Percentiles rank a stretch among this genome's conserved stretches.
Evolutionary conservation across 768 basidiomycete genomes (phyloP).

Genomic region (Boletus fagicola): DNA sequence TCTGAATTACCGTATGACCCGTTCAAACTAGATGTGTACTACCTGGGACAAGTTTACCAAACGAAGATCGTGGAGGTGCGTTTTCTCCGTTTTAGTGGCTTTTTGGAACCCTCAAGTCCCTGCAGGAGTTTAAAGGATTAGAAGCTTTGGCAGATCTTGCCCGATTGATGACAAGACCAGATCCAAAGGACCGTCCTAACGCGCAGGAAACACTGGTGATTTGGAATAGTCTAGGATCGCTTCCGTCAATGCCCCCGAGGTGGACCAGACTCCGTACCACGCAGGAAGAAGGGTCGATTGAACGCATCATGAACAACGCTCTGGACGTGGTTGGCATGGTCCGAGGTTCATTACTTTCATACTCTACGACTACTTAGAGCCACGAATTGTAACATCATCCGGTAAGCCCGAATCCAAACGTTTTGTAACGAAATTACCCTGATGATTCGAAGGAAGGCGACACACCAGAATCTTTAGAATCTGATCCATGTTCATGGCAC

Average conservation of each 20-base stretch:
- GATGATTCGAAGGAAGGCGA: background rate
- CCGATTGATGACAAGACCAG: background rate
- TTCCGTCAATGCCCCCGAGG: background rate
- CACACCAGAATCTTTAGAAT: background rate
- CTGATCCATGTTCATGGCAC: background rate
- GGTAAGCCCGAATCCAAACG: background rate
- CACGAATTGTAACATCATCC: background rate
- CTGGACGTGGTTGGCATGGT: background rate
- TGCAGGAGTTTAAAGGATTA: background rate
- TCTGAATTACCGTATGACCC: background rate
- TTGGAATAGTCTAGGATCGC: background rate
- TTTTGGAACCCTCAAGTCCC: background rate
- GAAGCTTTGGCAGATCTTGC: background rate
- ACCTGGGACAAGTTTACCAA: background rate
- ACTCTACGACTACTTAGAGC: background rate
- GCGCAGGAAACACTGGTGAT: background rate
- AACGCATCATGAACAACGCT: background rate
- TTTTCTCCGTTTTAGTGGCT: background rate
- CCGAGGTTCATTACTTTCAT: background rate
- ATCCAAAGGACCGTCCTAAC: background rate
- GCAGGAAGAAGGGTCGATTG: background rate
- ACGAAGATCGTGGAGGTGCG: background rate
- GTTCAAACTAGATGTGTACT: background rate
- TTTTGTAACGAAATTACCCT: background rate
- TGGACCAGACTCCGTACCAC: background rate